Percentiles rank a stretch among this genome's conserved stretches.
Evolutionary conservation across 2,329 filamentous ascomycete genomes (phyloP).

Genomic region (Dendryphion nanum): DNA sequence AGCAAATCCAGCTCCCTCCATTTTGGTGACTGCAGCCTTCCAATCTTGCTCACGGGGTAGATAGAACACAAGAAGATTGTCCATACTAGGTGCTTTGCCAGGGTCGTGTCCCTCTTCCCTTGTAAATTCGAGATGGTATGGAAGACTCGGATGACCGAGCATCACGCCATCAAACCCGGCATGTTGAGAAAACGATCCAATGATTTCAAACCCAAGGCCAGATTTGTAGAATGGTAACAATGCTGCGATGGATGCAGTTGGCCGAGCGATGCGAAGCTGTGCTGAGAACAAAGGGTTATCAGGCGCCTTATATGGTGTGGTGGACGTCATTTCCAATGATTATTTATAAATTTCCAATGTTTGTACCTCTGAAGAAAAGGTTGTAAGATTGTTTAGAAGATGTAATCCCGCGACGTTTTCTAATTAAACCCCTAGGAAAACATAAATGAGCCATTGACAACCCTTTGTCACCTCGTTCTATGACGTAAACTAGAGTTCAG

Average conservation of each 20-base stretch:
- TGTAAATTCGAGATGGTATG: slow-evolving; percentile 49
- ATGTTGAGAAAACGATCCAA: slow-evolving; percentile 38
- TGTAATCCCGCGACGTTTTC: too few relatives aligned
- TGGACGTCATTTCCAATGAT: neutral
- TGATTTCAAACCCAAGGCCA: slow-evolving; percentile 41
- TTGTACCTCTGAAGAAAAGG: too few relatives aligned
- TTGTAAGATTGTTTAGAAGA: too few relatives aligned
- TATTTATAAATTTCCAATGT: too few relatives aligned
- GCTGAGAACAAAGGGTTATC: slow-evolving; percentile 12
- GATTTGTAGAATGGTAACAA: slow-evolving; percentile 45
- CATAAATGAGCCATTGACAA: too few relatives aligned
- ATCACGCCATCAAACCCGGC: slow-evolving; percentile 45
- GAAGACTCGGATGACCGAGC: slow-evolving; percentile 39
- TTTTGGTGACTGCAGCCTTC: slow-evolving; percentile 28
- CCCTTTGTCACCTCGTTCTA: too few relatives aligned
- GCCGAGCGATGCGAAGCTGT: slow-evolving; percentile 44
- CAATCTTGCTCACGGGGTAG: slow-evolving; percentile 33
- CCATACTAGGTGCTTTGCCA: slow-evolving; percentile 40
- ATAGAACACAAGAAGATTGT: slow-evolving; percentile 49
- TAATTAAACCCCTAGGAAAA: neutral
- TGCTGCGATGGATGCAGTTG: slow-evolving; percentile 39
- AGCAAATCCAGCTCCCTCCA: slow-evolving; percentile 36
- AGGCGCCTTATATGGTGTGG: neutral
- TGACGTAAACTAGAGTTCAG: too few relatives aligned
- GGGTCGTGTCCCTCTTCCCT: slow-evolving; percentile 33